phyloP scores from a whole-genome alignment of 2,329 filamentous ascomycete species.

The Thielaviopsis ethacetica region DNA sequence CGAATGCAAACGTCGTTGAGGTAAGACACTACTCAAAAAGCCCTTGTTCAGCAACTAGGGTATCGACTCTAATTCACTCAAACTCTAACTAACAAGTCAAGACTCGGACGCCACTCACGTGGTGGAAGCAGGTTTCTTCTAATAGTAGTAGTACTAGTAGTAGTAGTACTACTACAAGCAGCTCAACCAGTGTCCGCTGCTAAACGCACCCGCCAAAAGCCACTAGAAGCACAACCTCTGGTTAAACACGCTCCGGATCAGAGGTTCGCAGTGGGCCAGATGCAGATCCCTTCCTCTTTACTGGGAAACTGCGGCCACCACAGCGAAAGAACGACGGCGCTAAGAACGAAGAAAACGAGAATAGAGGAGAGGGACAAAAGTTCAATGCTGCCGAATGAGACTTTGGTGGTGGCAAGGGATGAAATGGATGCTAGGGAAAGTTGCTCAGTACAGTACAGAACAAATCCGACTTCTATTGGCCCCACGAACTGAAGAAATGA shows the following conservation, averaged over 20 bases:
- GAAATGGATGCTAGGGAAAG: too few species aligned
- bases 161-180: too few species aligned
- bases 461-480: not conserved
- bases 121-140: not conserved
- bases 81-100: not conserved
- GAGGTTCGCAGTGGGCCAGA: not conserved
- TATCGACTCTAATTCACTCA: too few species aligned
- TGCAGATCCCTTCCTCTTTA: not conserved
- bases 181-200: not conserved
- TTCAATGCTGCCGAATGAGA: not conserved
- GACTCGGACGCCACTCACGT: not conserved
- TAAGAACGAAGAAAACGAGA: not conserved
- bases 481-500: not conserved
- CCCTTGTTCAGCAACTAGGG: not conserved
- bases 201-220: too few species aligned
- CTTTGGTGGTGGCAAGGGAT: not conserved
- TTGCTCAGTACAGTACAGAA: too few species aligned
- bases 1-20: not conserved
- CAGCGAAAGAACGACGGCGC: not conserved
- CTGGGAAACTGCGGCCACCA: not conserved
- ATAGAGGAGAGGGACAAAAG: not conserved
- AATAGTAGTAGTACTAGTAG: too few species aligned
- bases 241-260: not conserved
- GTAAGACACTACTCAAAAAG: not conserved
- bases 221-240: not conserved